A percentile compares a stretch with the other conserved stretches of the same genome.
Conservation (phyloP, 2,329 filamentous ascomycete species). For the Emmonsiellopsis sp. region DNA sequence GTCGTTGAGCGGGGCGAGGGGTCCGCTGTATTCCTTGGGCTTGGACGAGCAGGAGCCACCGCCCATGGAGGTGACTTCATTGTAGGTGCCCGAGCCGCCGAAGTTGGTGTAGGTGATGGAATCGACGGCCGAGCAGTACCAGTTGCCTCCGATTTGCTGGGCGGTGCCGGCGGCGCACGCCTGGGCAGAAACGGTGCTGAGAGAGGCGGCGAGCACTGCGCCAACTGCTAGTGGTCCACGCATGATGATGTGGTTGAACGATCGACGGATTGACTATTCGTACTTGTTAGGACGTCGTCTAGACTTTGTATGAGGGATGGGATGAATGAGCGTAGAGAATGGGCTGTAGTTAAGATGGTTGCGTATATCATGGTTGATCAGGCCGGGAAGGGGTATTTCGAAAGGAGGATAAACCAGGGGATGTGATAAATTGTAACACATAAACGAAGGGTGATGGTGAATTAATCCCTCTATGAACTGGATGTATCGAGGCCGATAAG, state of each 20-base stretch:
- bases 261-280: not conserved
- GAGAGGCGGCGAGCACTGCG: slow-evolving; percentile 11
- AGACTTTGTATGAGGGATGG: not conserved
- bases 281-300: not conserved
- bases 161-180: slow-evolving; percentile 13
- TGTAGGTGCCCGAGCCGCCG: slow-evolving; percentile 52
- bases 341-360: no score
- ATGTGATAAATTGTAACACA: no score
- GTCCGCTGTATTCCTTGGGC: slow-evolving; percentile 48
- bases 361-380: no score
- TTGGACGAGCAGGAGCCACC: slow-evolving; percentile 46
- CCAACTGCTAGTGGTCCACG: slow-evolving; percentile 9
- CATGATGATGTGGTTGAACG: slow-evolving; percentile 9
- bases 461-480: no score
- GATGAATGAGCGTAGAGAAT: no score
- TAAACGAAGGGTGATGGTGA: no score
- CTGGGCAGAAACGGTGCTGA: slow-evolving; percentile 13
- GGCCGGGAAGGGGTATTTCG: no score
- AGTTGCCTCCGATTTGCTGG: slow-evolving; percentile 45
- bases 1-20: slow-evolving; percentile 59
- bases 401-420: no score
- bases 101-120: slow-evolving; percentile 61
- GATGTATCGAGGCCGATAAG: no score
- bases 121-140: slow-evolving; percentile 56
- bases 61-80: slow-evolving; percentile 55